These are phyloP conservation scores for Acmispon strigosus DNA, from an alignment of 306 rosid genomes.

Conservation along the genomic window DNA sequence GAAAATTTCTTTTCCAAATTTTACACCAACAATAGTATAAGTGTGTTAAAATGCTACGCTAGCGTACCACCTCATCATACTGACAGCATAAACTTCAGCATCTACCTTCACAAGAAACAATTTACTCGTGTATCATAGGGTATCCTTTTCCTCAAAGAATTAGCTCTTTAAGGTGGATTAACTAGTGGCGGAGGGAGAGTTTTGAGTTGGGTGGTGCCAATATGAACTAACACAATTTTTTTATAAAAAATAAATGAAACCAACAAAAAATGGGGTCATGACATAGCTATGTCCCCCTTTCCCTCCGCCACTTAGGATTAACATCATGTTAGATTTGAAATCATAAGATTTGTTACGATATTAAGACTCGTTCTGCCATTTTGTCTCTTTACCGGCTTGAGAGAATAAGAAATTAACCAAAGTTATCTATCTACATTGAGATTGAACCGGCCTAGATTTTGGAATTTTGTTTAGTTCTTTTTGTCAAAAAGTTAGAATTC, in stretches of 20 bases:
- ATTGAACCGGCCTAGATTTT: conserved; percentile 27
- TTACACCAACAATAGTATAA: background rate
- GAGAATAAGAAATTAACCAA: conserved; percentile 15
- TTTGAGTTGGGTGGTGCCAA: too few species aligned
- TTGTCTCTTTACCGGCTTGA: background rate
- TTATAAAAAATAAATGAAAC: too few species aligned
- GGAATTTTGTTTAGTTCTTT: conserved; percentile 2
- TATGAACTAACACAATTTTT: too few species aligned
- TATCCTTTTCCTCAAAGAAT: too few species aligned
- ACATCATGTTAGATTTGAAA: conserved; percentile 24
- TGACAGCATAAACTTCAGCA: background rate
- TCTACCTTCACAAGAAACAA: conserved; percentile 7
- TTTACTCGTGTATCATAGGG: conserved; percentile 2
- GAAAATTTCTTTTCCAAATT: too few species aligned
- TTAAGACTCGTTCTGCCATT: background rate
- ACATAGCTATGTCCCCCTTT: too few species aligned
- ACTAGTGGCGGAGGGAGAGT: too few species aligned
- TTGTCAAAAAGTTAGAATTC: conserved; percentile 25
- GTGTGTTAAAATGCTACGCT: too few species aligned
- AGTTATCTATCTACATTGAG: conserved; percentile 24
- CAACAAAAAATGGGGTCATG: too few species aligned
- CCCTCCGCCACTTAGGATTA: background rate
- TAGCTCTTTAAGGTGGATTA: too few species aligned
- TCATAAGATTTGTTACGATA: background rate
- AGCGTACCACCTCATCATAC: background rate